Percentiles rank a stretch among this genome's conserved stretches.
These are phyloP conservation scores for Lentinus tigrinus DNA, from an alignment of 768 basidiomycete species.

Conservation along the genomic window DNA sequence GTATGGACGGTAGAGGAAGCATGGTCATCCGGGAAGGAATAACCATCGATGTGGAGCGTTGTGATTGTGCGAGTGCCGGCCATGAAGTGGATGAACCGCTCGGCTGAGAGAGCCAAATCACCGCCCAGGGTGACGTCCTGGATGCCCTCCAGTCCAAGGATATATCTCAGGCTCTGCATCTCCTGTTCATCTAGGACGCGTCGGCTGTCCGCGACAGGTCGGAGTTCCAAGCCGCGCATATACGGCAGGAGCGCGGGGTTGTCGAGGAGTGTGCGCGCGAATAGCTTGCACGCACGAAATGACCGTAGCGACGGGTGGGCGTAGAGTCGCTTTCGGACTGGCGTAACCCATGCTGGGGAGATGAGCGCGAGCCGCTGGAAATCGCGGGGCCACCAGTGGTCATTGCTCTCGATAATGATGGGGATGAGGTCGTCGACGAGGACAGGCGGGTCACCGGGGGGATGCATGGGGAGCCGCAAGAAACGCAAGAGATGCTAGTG, in stretches of 20 bases:
- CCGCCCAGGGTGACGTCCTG: slow-evolving; percentile 47
- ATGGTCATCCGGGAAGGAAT: slow-evolving; percentile 25
- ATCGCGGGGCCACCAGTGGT: slow-evolving; percentile 56
- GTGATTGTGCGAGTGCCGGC: slow-evolving; percentile 39
- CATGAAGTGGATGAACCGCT: slow-evolving; percentile 45
- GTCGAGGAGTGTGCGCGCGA: slow-evolving; percentile 41
- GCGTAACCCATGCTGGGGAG: slow-evolving; percentile 48
- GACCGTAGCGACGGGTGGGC: slow-evolving; percentile 40
- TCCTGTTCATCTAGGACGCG: slow-evolving; percentile 27
- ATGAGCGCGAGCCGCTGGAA: slow-evolving; percentile 46
- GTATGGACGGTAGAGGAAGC: slow-evolving; percentile 6
- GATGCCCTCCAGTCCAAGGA: slow-evolving; percentile 43
- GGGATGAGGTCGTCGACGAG: slow-evolving; percentile 54
- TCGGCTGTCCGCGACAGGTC: slow-evolving; percentile 27
- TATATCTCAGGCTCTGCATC: slow-evolving; percentile 38
- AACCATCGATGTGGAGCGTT: slow-evolving; percentile 49
- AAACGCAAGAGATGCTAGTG: slow-evolving; percentile 14
- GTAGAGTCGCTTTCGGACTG: slow-evolving; percentile 46
- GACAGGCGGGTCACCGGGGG: slow-evolving; percentile 15
- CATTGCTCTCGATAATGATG: slow-evolving; percentile 47
- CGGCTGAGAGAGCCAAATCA: slow-evolving; percentile 44
- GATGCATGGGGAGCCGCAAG: slow-evolving; percentile 8
- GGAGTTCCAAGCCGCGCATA: slow-evolving; percentile 42
- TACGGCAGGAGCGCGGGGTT: slow-evolving; percentile 37
- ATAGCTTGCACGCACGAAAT: slow-evolving; percentile 39